Evolutionary conservation across 2,329 filamentous ascomycete genomes (phyloP).

Genomic region (Metarhizium guizhouense): DNA sequence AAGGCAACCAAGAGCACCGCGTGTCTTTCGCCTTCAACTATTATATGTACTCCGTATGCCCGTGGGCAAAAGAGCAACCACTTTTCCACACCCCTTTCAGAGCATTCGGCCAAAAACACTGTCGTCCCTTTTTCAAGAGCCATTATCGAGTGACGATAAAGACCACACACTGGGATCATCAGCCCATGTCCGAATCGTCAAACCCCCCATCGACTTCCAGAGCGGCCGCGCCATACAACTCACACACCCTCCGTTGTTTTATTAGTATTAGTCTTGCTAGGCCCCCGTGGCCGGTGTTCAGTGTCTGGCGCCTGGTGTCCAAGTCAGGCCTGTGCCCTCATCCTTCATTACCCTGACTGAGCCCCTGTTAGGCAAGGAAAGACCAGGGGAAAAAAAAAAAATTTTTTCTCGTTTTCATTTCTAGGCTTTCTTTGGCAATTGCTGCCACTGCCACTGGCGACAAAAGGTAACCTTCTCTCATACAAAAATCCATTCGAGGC

Average conservation of each 20-base stretch:
- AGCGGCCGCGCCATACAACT: neutral
- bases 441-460: neutral
- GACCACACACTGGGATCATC: too few relatives aligned
- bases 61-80: too few relatives aligned
- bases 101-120: too few relatives aligned
- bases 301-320: neutral
- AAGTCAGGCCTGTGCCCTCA: too few relatives aligned
- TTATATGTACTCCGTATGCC: too few relatives aligned
- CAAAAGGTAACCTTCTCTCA: neutral
- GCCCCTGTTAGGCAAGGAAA: neutral
- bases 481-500: too few relatives aligned
- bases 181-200: too few relatives aligned
- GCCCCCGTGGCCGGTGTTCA: slow-evolving; percentile 4
- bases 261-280: slow-evolving; percentile 4
- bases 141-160: too few relatives aligned
- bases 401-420: neutral
- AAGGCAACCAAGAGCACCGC: neutral
- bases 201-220: too few relatives aligned
- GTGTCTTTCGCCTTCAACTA: too few relatives aligned
- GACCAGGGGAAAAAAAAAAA: neutral
- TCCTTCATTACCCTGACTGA: neutral
- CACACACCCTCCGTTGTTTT: slow-evolving; percentile 3
- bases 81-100: too few relatives aligned
- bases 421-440: neutral
- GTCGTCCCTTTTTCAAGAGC: too few relatives aligned